Percentiles rank a stretch among this genome's conserved stretches.
phyloP scores from a whole-genome alignment of 352 stramenopile genomes.

The Phytopythium delawarense region DNA sequence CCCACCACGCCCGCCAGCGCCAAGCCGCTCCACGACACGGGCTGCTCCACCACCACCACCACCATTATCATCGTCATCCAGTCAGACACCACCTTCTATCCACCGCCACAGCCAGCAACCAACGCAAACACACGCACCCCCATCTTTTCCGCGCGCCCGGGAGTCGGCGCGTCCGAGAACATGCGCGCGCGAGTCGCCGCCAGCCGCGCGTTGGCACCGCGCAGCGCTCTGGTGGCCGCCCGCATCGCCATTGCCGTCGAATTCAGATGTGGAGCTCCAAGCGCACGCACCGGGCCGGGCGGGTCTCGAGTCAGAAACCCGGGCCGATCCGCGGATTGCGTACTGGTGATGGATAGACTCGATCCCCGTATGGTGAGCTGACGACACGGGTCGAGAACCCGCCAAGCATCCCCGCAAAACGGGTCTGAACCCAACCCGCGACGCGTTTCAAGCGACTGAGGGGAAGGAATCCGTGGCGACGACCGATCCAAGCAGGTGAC shows the following conservation, averaged over 20 bases:
- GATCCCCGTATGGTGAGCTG: background rate
- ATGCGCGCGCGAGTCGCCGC: conserved; percentile 16
- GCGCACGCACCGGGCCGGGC: background rate
- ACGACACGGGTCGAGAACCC: background rate
- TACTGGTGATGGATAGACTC: background rate
- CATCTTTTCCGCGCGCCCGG: conserved; percentile 53
- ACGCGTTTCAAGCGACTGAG: background rate
- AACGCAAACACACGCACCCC: conserved; percentile 35
- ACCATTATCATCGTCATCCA: conserved; percentile 1
- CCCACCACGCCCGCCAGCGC: conserved; percentile 68
- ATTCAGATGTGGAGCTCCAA: conserved; percentile 2
- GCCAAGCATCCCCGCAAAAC: background rate
- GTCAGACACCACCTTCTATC: background rate
- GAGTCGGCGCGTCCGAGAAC: conserved; percentile 29
- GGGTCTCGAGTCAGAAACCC: background rate
- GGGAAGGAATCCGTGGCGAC: background rate
- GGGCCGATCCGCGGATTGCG: background rate
- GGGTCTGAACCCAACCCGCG: background rate
- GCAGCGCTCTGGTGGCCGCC: conserved; percentile 15
- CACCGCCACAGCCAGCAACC: background rate
- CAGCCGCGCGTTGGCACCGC: background rate
- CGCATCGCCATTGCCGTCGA: conserved; percentile 21
- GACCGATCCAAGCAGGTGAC: background rate
- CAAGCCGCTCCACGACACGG: conserved; percentile 84
- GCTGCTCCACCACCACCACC: conserved; percentile 26